Conservation (phyloP, 345 rosid species). For the Abelmoschus esculentus region DNA sequence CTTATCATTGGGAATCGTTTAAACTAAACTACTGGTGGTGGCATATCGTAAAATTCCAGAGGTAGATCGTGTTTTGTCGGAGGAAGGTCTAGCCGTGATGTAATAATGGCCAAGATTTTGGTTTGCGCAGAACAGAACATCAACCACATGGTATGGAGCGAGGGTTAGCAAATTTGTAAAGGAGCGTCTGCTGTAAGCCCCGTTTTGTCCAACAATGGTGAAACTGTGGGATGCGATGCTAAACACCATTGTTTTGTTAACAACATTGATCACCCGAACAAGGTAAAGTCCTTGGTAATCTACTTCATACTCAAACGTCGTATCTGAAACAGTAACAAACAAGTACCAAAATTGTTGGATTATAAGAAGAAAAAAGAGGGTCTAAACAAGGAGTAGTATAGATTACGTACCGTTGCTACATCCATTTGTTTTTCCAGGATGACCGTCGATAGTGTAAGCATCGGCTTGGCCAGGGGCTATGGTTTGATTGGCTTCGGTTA, state of each 20-base stretch:
- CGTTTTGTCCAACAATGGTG: not conserved
- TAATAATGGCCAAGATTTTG: constrained; percentile 21
- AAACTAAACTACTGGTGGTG: not conserved
- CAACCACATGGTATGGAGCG: constrained; percentile 14
- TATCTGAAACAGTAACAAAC: not conserved
- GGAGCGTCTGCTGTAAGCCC: constrained; percentile 9
- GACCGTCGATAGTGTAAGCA: constrained; percentile 45
- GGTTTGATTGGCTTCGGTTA: constrained; percentile 5
- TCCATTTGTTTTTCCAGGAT: constrained; percentile 34
- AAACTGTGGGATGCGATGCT: not conserved
- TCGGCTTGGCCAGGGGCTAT: constrained; percentile 22
- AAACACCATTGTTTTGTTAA: not conserved
- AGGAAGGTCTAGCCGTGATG: constrained; percentile 17
- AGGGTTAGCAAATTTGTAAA: constrained; percentile 5
- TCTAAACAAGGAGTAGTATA: too few relatives aligned
- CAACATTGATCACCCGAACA: not conserved
- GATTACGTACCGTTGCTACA: constrained; percentile 21
- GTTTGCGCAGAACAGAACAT: constrained; percentile 20
- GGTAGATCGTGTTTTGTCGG: not conserved
- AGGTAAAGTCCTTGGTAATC: not conserved
- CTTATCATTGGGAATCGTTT: too few relatives aligned
- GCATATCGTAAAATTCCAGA: not conserved
- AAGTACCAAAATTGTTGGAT: not conserved
- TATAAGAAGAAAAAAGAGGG: not conserved
- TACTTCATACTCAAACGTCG: not conserved